Evolutionary conservation across 2,329 filamentous ascomycete genomes (phyloP).

Genomic region (Teratosphaeria viscida): DNA sequence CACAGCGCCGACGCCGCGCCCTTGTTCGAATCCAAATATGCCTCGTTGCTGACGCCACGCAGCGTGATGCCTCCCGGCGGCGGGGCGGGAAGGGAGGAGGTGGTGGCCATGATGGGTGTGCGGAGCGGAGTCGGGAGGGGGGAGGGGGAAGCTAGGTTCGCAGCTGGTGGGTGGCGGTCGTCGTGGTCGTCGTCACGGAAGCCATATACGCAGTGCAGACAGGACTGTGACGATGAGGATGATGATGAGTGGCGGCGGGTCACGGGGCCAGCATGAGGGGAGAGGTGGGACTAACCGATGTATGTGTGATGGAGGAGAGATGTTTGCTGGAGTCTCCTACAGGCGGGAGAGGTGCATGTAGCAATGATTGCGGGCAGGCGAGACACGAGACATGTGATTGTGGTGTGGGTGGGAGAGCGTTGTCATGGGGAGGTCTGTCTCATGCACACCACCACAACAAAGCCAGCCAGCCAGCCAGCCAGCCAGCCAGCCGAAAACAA

Average conservation of each 20-base stretch:
- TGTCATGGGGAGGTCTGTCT: no score
- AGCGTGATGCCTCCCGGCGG: conserved; percentile 18
- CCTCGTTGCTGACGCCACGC: conserved; percentile 12
- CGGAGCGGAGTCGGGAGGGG: background rate
- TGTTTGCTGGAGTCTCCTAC: background rate
- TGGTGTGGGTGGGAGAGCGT: no score
- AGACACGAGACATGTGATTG: no score
- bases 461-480: no score
- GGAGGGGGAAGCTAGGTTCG: no score
- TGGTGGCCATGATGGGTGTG: conserved; percentile 10
- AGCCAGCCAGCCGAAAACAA: no score
- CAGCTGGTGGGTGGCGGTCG: background rate
- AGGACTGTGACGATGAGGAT: no score
- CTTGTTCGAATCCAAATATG: conserved; percentile 8
- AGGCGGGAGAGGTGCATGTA: no score
- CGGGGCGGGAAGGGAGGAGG: conserved; percentile 2
- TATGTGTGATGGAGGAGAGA: background rate
- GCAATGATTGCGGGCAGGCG: background rate
- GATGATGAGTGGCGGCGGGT: background rate
- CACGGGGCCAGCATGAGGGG: background rate
- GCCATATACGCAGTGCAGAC: conserved; percentile 9
- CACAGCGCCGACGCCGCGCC: conserved; percentile 17
- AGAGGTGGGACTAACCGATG: background rate
- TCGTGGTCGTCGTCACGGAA: conserved; percentile 8
- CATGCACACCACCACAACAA: background rate